Base-by-base conservation (phyloP, 768 basidiomycete species). In the Boletus rubroflammeus region DNA sequence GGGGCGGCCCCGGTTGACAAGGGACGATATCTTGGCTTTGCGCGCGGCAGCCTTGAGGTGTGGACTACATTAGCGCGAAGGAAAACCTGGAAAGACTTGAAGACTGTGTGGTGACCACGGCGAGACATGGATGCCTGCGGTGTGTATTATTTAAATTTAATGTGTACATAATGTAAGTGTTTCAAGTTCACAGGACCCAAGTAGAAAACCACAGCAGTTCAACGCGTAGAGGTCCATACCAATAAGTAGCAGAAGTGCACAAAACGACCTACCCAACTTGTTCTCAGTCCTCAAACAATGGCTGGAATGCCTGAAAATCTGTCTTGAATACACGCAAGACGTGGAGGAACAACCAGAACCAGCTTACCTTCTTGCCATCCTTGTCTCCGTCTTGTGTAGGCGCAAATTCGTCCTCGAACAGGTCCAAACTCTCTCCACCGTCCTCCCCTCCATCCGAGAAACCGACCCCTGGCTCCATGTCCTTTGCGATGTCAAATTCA, bases 381-480 rank as follows among this genome's bases (percentile, higher is more conserved):
- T 45, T 58, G 13, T 55, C 57, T 6, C 45, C 57, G 7, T 65
- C 67, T 50, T 71, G 70, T 25, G 70, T 73, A 13, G 70, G 70
- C 19, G 61, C 68, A 51, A 71, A 62, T 25, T 70, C 71, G 21
- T 73, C 70, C 40, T 66, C 71, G 36, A 72, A 60, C 21, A 72
- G 54, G 35, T 70, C 66, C 45, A 72, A 46, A 41, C 64, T 68
- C 17, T 62, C 66, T n/a, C 54, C 41, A 11, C 55, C 53, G 17
- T 59, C 63, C 19, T n/a, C 55, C 25, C 23, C 19, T 15, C 47
- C 51, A 13, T 57, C 48, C 28, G 46, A 48, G 35, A 49, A 32
- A 26, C 6, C 39, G 15, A 32, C 11, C 3, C 43, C 17, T 10
- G 49, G 31, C 15, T 35, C 46, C 39, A 34, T 35, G 15, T 50